Evolutionary conservation across 2,329 filamentous ascomycete genomes (phyloP).

Genomic region (Fusarium sp.): DNA sequence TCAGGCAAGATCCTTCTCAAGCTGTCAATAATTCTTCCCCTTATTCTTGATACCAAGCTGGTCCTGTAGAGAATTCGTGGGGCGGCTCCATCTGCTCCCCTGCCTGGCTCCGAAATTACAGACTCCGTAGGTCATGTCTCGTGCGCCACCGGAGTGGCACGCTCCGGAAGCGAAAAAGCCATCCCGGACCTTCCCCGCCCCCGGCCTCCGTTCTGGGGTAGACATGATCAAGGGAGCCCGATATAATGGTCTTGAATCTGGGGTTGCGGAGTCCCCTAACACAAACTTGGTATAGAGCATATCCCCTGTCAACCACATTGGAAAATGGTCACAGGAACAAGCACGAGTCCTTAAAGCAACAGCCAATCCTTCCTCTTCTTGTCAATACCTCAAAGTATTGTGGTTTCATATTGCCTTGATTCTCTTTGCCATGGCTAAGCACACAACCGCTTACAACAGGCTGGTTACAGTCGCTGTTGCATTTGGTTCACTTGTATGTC

Average conservation of each 20-base stretch:
- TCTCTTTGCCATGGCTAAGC: neutral
- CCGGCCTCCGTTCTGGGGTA: neutral
- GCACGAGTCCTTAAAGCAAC: neutral
- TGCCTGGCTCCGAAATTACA: neutral
- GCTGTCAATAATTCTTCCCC: neutral
- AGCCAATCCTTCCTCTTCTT: neutral
- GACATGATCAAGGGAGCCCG: neutral
- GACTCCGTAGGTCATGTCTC: neutral
- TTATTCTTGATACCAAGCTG: neutral
- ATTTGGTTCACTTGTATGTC: neutral
- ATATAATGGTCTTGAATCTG: neutral
- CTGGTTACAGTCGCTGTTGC: slow-evolving; percentile 51
- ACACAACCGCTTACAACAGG: slow-evolving; percentile 43
- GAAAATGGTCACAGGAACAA: neutral
- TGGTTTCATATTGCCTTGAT: neutral
- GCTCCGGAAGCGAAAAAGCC: neutral
- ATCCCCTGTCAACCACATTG: neutral
- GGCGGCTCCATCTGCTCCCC: neutral
- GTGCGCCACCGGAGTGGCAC: neutral
- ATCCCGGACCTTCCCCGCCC: neutral
- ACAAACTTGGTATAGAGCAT: neutral
- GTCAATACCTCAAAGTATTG: neutral
- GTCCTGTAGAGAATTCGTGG: neutral
- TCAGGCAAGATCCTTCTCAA: neutral
- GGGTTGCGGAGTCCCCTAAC: neutral